Evolutionary conservation across 305 asterid species (phyloP), one percentile per base, ranked within the genome.

Genomic region (Andrographis paniculata): DNA sequence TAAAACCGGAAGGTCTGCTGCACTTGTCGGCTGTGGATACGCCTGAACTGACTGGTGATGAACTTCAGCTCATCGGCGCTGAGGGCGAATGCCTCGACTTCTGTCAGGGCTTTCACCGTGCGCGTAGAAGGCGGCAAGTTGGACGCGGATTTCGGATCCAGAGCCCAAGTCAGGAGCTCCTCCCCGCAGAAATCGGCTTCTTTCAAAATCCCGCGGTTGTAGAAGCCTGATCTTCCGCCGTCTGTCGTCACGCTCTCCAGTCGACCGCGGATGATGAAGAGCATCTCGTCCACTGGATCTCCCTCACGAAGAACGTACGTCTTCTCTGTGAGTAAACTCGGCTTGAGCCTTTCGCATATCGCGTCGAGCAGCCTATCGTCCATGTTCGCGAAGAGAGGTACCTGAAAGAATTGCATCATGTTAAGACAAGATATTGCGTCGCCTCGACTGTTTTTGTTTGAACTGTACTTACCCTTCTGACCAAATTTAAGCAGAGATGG

Each of bases 151-250:
- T 87, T 84, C 3, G 97, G 99, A 45, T 92, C 95, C 50, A 92
- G 70, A 31, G 96, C 95, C 99, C 99, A 92, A 17, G 99, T 92
- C 37, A 92, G 86, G 24, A 92, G 94, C 72, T 92, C 99, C 74
- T 92, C 99, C 1, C 99, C 97, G 22, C 99, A 87, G 65, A 92
- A 92, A 35, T 84, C 99, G 0, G 85, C 84, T 67, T 81, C 94
- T 52, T 77, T 87, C 11, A 92, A 68, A 45, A 74, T 41, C 10
- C 97, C 95, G 1, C 91, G 75, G 53, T 92, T 87, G 74, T 77
- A 87, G 70, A 92, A 92, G 28, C 97, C 99, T 15, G 94, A 79
- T 53, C 97, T 65, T 35, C 99, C 97, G 18, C 99, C 97, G 46
- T 92, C 99, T 6, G 99, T 92, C 1, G 99, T 92, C 44, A 87